Evolutionary conservation across 192 early-diverging fungal species (phyloP).

Genomic region (Linnemannia schmuckeri): DNA sequence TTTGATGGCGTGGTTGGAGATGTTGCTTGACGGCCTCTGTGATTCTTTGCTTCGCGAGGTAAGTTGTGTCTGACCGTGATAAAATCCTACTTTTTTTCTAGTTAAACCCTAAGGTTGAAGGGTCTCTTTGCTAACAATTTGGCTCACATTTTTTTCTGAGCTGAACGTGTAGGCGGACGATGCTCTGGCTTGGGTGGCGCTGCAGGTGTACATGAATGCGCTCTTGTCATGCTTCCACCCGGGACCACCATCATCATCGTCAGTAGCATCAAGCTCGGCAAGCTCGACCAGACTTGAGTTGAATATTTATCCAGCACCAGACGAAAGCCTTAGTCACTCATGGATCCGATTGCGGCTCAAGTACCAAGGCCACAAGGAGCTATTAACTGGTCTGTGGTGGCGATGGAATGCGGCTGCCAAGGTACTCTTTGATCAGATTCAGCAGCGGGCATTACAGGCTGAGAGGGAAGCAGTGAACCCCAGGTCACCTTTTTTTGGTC

Average conservation of each 20-base stretch:
- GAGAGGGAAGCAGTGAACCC: not conserved
- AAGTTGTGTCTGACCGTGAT: not conserved
- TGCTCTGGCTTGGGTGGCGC: not conserved
- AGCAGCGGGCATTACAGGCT: not conserved
- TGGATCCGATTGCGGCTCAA: not conserved
- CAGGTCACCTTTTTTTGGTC: not conserved
- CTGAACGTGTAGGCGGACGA: not conserved
- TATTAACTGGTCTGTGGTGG: not conserved
- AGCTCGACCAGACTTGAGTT: not conserved
- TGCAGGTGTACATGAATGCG: not conserved
- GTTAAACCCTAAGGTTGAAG: too few species aligned
- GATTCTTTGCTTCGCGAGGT: not conserved
- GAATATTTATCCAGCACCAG: not conserved
- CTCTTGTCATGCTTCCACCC: not conserved
- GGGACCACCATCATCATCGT: not conserved
- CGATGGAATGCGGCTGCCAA: not conserved
- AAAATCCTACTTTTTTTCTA: too few species aligned
- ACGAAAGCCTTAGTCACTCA: not conserved
- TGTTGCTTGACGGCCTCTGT: not conserved
- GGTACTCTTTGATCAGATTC: not conserved
- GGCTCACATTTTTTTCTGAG: too few species aligned
- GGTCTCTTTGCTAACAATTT: too few species aligned
- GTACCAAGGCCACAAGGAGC: not conserved
- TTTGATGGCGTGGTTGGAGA: not conserved
- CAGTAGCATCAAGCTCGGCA: not conserved